These are phyloP conservation scores for Alternaria brassicae DNA, from an alignment of 2,329 filamentous ascomycete genomes.

Conservation along the genomic window DNA sequence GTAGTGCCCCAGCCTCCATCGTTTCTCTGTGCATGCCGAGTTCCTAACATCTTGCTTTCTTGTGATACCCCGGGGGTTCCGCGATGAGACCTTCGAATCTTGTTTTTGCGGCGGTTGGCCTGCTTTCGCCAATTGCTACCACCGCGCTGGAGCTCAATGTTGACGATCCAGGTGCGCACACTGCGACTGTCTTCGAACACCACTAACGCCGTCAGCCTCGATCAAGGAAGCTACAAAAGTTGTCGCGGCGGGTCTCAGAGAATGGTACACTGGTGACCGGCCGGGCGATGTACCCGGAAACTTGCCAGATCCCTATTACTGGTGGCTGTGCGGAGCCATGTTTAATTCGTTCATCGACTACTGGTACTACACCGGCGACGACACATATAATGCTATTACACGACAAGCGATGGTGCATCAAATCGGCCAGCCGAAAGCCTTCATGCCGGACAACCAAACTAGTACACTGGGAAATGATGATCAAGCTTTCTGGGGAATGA, in stretches of 20 bases:
- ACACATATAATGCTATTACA: constrained; percentile 44
- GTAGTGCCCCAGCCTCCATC: constrained; percentile 13
- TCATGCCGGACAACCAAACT: constrained; percentile 77
- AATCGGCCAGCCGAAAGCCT: constrained; percentile 70
- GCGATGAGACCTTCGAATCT: constrained; percentile 31
- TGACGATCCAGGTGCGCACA: constrained; percentile 26
- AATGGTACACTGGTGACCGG: constrained; percentile 69
- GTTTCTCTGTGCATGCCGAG: constrained; percentile 14
- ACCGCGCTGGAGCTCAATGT: constrained; percentile 28
- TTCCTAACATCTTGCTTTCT: background rate
- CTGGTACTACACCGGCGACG: constrained; percentile 49
- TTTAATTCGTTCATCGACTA: constrained; percentile 47
- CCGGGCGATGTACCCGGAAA: constrained; percentile 66
- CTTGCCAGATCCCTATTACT: constrained; percentile 53
- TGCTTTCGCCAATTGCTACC: constrained; percentile 25
- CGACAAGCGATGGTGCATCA: constrained; percentile 71
- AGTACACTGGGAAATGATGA: constrained; percentile 71
- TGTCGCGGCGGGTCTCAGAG: constrained; percentile 67
- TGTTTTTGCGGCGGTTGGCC: constrained; percentile 20
- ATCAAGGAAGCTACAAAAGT: constrained; percentile 67
- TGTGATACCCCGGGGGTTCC: constrained; percentile 16
- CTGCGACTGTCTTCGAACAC: background rate
- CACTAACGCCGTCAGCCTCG: constrained; percentile 57
- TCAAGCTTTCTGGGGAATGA: constrained; percentile 74
- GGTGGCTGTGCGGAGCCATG: constrained; percentile 52